Conservation (phyloP, 768 basidiomycete genomes). For the Collybiopsis luxurians region DNA sequence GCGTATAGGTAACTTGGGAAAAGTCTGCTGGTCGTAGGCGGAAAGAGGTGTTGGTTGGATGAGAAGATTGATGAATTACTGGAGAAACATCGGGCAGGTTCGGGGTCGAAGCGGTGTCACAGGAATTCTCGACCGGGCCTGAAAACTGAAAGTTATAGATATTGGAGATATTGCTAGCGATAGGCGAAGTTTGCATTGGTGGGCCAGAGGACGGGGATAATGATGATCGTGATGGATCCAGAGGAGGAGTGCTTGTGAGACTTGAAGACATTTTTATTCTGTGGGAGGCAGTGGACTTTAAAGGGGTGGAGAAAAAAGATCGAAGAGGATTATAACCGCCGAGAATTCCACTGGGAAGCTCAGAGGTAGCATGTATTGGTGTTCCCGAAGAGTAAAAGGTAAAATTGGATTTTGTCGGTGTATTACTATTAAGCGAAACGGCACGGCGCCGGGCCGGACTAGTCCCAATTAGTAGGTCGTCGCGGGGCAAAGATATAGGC, state of each 20-base stretch:
- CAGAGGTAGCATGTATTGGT: not conserved
- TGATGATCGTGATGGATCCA: not conserved
- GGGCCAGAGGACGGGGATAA: not conserved
- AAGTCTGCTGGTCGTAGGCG: not conserved
- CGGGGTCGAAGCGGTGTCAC: not conserved
- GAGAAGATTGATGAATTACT: not conserved
- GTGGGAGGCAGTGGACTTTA: not conserved
- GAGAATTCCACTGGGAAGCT: not conserved
- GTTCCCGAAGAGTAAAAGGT: not conserved
- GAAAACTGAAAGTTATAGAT: not conserved
- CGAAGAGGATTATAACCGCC: not conserved
- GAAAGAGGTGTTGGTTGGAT: not conserved
- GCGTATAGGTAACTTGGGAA: not conserved
- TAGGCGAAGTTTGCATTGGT: not conserved
- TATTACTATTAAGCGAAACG: not conserved
- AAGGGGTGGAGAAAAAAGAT: conserved; percentile 1
- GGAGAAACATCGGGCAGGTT: conserved; percentile 1
- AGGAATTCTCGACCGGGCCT: not conserved
- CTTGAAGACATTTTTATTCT: not conserved
- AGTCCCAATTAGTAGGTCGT: not conserved
- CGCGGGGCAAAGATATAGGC: not conserved
- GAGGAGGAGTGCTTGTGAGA: not conserved
- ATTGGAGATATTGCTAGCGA: not conserved
- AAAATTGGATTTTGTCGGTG: not conserved
- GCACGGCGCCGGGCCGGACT: not conserved